Evolutionary conservation across 2,329 filamentous ascomycete genomes (phyloP).

Genomic region (Thelonectria olida): DNA sequence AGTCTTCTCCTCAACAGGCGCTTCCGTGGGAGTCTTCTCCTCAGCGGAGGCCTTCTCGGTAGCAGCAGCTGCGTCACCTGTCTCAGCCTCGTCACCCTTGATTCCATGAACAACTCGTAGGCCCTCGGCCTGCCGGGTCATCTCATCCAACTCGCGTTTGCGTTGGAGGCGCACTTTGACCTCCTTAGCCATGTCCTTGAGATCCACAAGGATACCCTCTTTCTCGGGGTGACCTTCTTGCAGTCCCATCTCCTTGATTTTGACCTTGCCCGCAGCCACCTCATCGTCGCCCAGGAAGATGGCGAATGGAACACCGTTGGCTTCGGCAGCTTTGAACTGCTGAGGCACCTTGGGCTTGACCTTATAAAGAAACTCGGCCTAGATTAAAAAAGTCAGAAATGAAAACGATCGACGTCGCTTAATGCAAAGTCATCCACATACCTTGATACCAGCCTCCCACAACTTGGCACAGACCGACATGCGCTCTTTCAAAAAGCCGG

Average conservation of each 20-base stretch:
- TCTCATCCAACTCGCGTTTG: constrained; percentile 54
- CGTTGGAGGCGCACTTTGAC: constrained; percentile 59
- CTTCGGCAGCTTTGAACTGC: constrained; percentile 92
- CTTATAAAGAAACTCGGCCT: constrained; percentile 90
- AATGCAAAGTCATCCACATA: constrained; percentile 43
- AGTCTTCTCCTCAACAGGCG: constrained; percentile 2
- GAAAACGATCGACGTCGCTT: not conserved
- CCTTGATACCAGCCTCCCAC: constrained; percentile 90
- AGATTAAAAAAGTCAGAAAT: constrained; percentile 24
- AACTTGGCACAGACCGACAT: constrained; percentile 80
- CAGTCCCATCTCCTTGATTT: constrained; percentile 82
- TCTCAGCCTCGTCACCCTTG: constrained; percentile 50
- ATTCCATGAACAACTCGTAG: constrained; percentile 58
- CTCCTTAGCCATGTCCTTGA: constrained; percentile 70
- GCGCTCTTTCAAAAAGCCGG: constrained; percentile 84
- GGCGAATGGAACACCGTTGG: constrained; percentile 81
- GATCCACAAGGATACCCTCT: constrained; percentile 80
- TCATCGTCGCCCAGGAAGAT: constrained; percentile 94
- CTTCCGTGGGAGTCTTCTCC: not conserved
- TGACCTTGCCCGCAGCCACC: constrained; percentile 81
- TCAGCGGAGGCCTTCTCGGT: constrained; percentile 13
- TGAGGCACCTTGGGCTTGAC: constrained; percentile 86
- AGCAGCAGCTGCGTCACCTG: constrained; percentile 27
- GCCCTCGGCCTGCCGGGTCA: constrained; percentile 55
- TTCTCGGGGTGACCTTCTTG: constrained; percentile 88